Percentiles rank a stretch among this genome's conserved stretches.
Evolutionary conservation across 1,139 yeast species (phyloP).

Genomic region (Kluyveromyces sp.): DNA sequence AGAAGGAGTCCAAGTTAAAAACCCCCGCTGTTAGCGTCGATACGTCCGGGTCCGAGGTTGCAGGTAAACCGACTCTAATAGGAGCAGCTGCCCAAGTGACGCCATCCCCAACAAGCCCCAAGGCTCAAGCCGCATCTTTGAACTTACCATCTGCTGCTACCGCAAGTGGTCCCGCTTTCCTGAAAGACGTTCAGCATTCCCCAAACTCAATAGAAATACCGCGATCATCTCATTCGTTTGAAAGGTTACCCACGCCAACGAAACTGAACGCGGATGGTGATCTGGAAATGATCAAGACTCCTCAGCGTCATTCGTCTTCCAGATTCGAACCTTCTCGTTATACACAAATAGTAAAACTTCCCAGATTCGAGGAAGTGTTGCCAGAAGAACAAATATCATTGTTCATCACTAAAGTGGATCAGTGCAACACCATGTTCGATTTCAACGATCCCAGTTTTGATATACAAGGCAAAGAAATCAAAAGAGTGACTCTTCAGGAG

Average conservation of each 20-base stretch:
- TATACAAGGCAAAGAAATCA: conserved; percentile 86
- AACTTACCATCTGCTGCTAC: conserved; percentile 7
- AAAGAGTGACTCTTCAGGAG: conserved; percentile 79
- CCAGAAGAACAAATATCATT: conserved; percentile 78
- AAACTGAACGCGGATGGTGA: conserved; percentile 39
- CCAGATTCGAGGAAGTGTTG: conserved; percentile 83
- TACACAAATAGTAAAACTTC: conserved; percentile 73
- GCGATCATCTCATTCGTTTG: conserved; percentile 40
- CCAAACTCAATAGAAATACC: conserved; percentile 36
- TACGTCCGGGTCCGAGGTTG: not conserved
- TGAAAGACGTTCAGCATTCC: conserved; percentile 14
- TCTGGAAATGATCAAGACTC: conserved; percentile 59
- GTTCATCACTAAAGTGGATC: conserved; percentile 83
- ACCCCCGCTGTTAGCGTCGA: not conserved
- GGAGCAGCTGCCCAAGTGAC: conserved; percentile 22
- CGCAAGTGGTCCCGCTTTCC: conserved; percentile 13
- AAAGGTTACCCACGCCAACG: conserved; percentile 39
- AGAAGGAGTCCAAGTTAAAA: not conserved
- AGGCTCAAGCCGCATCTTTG: conserved; percentile 10
- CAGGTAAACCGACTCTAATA: conserved; percentile 19
- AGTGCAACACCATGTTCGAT: conserved; percentile 90
- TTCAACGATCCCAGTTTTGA: conserved; percentile 90
- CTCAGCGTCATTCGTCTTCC: conserved; percentile 90
- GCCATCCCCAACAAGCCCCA: conserved; percentile 16
- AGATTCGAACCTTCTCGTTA: conserved; percentile 79